A percentile compares a stretch with the other conserved stretches of the same genome.
Evolutionary conservation across 1,284 basidiomycete genomes (phyloP).

Genomic region (Boletus smithii): DNA sequence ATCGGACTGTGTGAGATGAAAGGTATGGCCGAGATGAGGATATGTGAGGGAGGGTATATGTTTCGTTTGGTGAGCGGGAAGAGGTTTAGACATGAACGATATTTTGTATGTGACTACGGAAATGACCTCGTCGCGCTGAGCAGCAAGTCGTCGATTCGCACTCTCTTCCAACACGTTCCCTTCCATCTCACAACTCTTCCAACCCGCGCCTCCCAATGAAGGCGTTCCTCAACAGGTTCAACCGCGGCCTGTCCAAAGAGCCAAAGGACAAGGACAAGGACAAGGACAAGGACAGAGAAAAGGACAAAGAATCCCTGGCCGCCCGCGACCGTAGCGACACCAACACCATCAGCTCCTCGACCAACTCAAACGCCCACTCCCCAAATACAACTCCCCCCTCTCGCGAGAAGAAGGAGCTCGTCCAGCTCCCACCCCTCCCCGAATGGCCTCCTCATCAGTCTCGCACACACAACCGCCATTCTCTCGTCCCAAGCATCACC

Average conservation of each 20-base stretch:
- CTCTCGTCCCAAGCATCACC: conserved; percentile 18
- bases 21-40: conserved; percentile 40
- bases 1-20: conserved; percentile 54
- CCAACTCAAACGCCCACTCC: conserved; percentile 25
- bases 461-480: conserved; percentile 18
- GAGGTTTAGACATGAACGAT: not conserved
- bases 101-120: conserved; percentile 14
- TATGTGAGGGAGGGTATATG: conserved; percentile 53
- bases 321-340: conserved; percentile 34
- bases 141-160: conserved; percentile 13
- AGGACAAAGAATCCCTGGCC: conserved; percentile 32
- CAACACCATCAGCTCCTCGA: conserved; percentile 32
- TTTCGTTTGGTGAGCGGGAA: conserved; percentile 68
- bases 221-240: conserved; percentile 72
- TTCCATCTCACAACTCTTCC: too few species aligned
- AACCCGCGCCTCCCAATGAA: conserved; percentile 52
- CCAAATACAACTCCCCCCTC: conserved; percentile 26
- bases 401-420: conserved; percentile 58
- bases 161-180: conserved; percentile 8
- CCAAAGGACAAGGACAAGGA: conserved; percentile 48
- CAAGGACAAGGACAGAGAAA: conserved; percentile 39
- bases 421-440: conserved; percentile 53
- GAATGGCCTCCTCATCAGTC: conserved; percentile 52
- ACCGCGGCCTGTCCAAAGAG: conserved; percentile 64
- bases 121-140: conserved; percentile 23